These are phyloP conservation scores for Avena sativa DNA, from an alignment of 176 grass and related monocot species.

Conservation along the genomic window DNA sequence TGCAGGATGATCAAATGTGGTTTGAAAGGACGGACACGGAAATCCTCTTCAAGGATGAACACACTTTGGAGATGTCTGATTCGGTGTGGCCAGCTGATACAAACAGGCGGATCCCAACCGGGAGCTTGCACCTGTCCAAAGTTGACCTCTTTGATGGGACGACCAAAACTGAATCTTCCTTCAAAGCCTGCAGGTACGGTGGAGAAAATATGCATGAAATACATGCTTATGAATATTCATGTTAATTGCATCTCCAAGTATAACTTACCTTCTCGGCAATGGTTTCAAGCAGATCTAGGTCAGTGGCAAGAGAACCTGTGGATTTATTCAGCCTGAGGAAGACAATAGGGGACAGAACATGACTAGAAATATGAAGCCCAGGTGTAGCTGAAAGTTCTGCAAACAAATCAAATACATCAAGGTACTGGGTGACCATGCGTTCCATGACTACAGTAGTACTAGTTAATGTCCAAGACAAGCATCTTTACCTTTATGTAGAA, in stretches of 20 bases:
- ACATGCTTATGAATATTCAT: slow-evolving; percentile 27
- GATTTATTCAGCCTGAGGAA: slow-evolving; percentile 84
- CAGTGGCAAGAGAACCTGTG: slow-evolving; percentile 51
- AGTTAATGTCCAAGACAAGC: slow-evolving; percentile 1
- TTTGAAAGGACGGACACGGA: slow-evolving; percentile 66
- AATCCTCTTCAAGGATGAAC: slow-evolving; percentile 70
- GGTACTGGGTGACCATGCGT: too few species aligned
- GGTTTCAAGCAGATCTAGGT: slow-evolving; percentile 64
- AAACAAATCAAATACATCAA: not conserved
- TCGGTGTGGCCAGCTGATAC: slow-evolving; percentile 74
- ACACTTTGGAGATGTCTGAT: slow-evolving; percentile 63
- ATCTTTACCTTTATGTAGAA: slow-evolving; percentile 45
- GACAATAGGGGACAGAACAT: slow-evolving; percentile 54
- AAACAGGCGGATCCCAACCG: slow-evolving; percentile 73
- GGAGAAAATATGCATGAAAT: slow-evolving; percentile 26
- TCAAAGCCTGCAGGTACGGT: slow-evolving; percentile 50
- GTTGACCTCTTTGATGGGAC: slow-evolving; percentile 72
- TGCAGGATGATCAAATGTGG: slow-evolving; percentile 34
- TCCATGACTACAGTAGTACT: too few species aligned
- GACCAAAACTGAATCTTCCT: slow-evolving; percentile 90
- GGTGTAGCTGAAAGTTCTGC: slow-evolving; percentile 51
- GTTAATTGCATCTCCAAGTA: slow-evolving; percentile 19
- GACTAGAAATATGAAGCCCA: slow-evolving; percentile 50
- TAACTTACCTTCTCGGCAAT: slow-evolving; percentile 71
- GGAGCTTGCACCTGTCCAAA: slow-evolving; percentile 80